Evolutionary conservation across 2,329 filamentous ascomycete species (phyloP).

Genomic region (Ilyonectria sp.): DNA sequence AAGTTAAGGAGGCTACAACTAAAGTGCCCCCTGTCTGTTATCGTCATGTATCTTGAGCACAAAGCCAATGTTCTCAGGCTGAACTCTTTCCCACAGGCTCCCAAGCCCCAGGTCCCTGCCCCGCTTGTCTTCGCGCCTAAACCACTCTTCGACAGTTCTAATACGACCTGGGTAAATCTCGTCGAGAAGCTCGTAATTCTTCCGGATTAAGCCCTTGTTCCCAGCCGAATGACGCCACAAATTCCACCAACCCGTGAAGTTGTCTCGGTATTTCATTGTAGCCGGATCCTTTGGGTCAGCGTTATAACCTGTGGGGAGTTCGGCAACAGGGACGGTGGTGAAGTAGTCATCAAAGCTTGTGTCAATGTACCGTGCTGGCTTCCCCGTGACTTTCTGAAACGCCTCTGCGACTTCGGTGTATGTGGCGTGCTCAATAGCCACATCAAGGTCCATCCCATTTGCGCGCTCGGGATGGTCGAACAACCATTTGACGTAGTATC

Average conservation of each 20-base stretch:
- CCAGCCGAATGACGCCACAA: slow-evolving; percentile 24
- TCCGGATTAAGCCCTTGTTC: slow-evolving; percentile 15
- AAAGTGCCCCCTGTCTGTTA: not conserved
- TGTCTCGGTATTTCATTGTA: slow-evolving; percentile 14
- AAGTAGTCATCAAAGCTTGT: not conserved
- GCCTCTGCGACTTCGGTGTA: slow-evolving; percentile 16
- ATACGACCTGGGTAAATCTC: slow-evolving; percentile 23
- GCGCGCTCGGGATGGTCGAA: slow-evolving; percentile 24
- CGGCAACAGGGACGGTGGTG: not conserved
- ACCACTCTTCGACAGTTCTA: slow-evolving; percentile 29
- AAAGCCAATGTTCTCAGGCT: slow-evolving; percentile 17
- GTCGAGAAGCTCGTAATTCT: slow-evolving; percentile 9
- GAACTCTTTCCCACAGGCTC: slow-evolving; percentile 15
- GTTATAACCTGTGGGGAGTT: slow-evolving; percentile 11
- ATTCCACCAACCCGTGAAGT: slow-evolving; percentile 36
- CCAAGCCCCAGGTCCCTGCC: slow-evolving; percentile 13
- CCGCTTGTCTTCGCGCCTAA: slow-evolving; percentile 2
- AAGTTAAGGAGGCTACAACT: not conserved
- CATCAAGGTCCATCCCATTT: slow-evolving; percentile 27
- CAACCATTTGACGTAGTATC: slow-evolving; percentile 28
- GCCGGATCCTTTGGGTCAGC: slow-evolving; percentile 18
- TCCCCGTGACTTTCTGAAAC: slow-evolving; percentile 28
- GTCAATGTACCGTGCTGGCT: slow-evolving; percentile 28
- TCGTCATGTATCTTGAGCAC: slow-evolving; percentile 18
- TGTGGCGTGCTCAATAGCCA: slow-evolving; percentile 11